These are phyloP conservation scores for Stropharia rugosoannulata DNA, from an alignment of 768 basidiomycete species.

Conservation along the genomic window DNA sequence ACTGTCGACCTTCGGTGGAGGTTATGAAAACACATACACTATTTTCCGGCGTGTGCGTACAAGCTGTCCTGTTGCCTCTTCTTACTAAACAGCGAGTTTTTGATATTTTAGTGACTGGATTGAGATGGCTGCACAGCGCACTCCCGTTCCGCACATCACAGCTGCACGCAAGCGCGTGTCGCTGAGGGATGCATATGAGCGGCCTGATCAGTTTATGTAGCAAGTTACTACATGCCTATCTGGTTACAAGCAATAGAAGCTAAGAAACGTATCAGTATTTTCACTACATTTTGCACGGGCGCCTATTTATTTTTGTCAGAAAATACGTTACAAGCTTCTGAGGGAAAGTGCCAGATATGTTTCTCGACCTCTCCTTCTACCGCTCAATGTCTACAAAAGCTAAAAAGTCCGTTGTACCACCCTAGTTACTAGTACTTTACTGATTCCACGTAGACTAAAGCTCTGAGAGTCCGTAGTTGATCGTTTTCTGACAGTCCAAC, in stretches of 20 bases:
- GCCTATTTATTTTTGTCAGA: no score
- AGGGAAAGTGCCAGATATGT: no score
- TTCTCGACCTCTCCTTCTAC: no score
- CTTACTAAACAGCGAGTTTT: neutral
- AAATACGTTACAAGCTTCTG: no score
- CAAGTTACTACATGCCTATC: no score
- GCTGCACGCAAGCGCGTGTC: slow-evolving; percentile 12
- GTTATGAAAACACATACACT: slow-evolving; percentile 16
- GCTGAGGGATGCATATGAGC: slow-evolving; percentile 2
- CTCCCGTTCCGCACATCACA: slow-evolving; percentile 5
- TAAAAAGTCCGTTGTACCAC: no score
- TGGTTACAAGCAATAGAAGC: neutral
- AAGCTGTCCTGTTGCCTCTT: neutral
- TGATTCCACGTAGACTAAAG: no score
- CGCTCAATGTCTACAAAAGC: no score
- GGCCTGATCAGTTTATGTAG: neutral
- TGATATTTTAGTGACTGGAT: slow-evolving; percentile 14
- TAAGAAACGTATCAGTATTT: neutral
- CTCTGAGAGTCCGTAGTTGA: no score
- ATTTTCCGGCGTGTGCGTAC: slow-evolving; percentile 16
- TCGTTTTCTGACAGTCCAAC: no score
- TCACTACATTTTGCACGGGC: no score
- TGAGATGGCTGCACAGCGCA: slow-evolving; percentile 9
- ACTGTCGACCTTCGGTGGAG: slow-evolving; percentile 9
- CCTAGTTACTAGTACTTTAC: no score